A percentile compares a stretch with the other conserved stretches of the same genome.
Conservation (phyloP, 129 eudicot genomes). For the Centaurea solstitialis region DNA sequence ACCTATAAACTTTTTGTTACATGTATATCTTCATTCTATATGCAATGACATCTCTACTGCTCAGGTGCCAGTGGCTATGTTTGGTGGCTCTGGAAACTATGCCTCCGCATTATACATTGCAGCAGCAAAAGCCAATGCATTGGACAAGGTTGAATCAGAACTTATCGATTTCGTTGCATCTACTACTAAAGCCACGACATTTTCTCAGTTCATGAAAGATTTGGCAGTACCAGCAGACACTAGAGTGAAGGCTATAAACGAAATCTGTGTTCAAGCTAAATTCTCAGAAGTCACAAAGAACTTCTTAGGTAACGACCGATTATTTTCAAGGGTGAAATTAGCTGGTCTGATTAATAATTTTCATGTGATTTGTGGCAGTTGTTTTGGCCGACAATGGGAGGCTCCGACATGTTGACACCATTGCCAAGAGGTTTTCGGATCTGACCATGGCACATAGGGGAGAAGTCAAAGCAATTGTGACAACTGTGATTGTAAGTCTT, state of each 20-base stretch:
- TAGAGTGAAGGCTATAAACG: slow-evolving; percentile 67
- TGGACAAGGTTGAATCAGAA: slow-evolving; percentile 88
- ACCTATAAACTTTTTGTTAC: neutral
- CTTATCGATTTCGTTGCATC: slow-evolving; percentile 61
- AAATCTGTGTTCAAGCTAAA: slow-evolving; percentile 64
- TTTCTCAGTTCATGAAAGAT: slow-evolving; percentile 82
- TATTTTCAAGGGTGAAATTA: neutral
- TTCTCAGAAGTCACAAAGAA: slow-evolving; percentile 71
- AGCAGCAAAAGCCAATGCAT: slow-evolving; percentile 64
- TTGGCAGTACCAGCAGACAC: slow-evolving; percentile 57
- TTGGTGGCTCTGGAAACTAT: slow-evolving; percentile 81
- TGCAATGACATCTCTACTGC: slow-evolving; percentile 6
- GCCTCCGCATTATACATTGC: slow-evolving; percentile 86
- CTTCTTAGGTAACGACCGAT: slow-evolving; percentile 57
- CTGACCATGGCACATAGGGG: slow-evolving; percentile 94
- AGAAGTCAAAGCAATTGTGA: slow-evolving; percentile 78
- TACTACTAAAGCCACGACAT: slow-evolving; percentile 51
- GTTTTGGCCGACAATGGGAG: slow-evolving; percentile 85
- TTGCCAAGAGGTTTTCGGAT: slow-evolving; percentile 72
- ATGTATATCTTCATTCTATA: neutral
- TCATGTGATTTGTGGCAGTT: slow-evolving; percentile 34
- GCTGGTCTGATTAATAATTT: neutral
- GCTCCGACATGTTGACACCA: slow-evolving; percentile 57
- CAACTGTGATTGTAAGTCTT: slow-evolving; percentile 80
- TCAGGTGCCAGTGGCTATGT: slow-evolving; percentile 85